Evolutionary conservation across 2,329 filamentous ascomycete genomes (phyloP), one percentile per base, ranked within the genome.

Genomic region (Stachybotrys echinatus): DNA sequence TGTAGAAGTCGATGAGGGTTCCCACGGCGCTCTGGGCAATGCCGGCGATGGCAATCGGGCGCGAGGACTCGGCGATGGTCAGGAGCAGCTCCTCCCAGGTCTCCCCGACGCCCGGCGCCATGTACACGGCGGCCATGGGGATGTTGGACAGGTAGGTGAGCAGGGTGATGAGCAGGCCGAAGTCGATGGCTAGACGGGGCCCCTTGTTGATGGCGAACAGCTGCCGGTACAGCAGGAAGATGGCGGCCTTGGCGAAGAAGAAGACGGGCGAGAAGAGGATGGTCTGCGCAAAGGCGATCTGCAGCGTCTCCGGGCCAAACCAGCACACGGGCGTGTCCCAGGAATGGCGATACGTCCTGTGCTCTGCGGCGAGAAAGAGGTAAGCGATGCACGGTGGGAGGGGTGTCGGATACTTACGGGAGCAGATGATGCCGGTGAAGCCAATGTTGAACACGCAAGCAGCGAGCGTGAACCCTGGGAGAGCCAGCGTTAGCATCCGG

Each of bases 171-270:
- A 55, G 19, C n/a, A 59, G 34, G 3, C 55, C 54, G 20, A 52
- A 18, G n/a, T 54, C 42, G 49, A 54, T 48, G 18, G 47, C 45
- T 6, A 51, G 47, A 5, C 52, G 49, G 2, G 50, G 50, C 8
- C 12, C n/a, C 22, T 31, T 47, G 18, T 52, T 23, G 5, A 53
- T 44, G 2, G 45, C 37, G 45, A 59, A 59, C 21, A 59, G 39
- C 42, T 58, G 51, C 8, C 45, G 50, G 18, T 54, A 58, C 20
- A 58, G 38, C 21, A 59, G 27, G 37, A 58, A 40, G 34, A 59
- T 59, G 39, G 55, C 50, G 2, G 47, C 49, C 31, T 55, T 56
- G 38, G 51, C 18, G 43, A 59, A 56, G 49, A 59, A 58, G 31
- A 52, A 38, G n/a, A 40, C 50, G 6, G 50, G 50, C 1, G 42